Base-by-base conservation (phyloP, 202 grass and related monocot species). In the Digitaria exilis region DNA sequence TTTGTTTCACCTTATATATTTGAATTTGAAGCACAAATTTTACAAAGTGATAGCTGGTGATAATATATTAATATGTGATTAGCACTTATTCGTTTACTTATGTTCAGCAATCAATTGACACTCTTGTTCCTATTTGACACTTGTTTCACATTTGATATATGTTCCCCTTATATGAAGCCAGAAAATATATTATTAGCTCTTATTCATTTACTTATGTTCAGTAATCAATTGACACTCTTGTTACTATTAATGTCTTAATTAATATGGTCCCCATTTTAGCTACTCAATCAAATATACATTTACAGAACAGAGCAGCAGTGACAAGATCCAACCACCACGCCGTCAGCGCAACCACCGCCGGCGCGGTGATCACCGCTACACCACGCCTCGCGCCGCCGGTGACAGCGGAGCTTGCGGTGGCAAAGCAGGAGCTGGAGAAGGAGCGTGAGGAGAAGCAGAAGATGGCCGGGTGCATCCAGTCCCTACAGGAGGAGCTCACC, bases 401-500 rank as follows among this genome's bases (percentile, higher is more conserved):
- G 0, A 48, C 73, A 19, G 16, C 65, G 0, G 90, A 94, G 57
- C 75, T 98, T 18, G 87, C 85, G 45, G 93, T 89, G 58, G 87
- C 93, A 1, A 94, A 84, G 68, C 59, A 88, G 28, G 52, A 86
- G 37, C 87, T 95, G 26, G 85, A 88, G 80, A 88, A 84, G 78
- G 96, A 90, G 59, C 80, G 75, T 1, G 81, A 91, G 31, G 96
- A 98, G 73, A 93, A 91, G 16, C 41, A 85, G 9, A 87, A 57
- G 91, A 90, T 98, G 96, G 87, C 77, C 2, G 80, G 80, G 4
- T 88, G 82, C 85, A 90, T 98, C 74, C 85, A 37, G 9, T 82
- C 92, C 2, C 85, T 98, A 7, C 76, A 90, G 37, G 59, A 90
- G 54, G 91, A 98, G 83, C 92, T 98, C 24, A 70, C 81, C 79